These are phyloP conservation scores for Cryoendolithus antarcticus DNA, from an alignment of 2,329 filamentous ascomycete genomes.

Conservation along the genomic window DNA sequence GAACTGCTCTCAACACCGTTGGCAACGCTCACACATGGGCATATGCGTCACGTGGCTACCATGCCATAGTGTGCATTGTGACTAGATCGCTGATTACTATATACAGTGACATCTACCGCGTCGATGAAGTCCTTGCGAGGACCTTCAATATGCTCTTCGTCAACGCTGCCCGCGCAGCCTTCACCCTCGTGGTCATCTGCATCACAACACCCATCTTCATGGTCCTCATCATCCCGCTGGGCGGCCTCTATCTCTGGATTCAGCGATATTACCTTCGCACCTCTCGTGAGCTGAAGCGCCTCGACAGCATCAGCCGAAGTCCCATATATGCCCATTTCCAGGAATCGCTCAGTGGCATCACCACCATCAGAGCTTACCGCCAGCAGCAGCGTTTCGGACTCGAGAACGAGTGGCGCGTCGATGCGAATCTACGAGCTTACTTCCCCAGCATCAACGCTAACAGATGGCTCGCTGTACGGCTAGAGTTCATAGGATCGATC, in stretches of 20 bases:
- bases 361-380: constrained; percentile 87
- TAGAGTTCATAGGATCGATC: constrained; percentile 89
- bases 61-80: too few species aligned
- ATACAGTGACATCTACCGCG: constrained; percentile 58
- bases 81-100: too few species aligned
- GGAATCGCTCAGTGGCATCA: constrained; percentile 85
- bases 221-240: constrained; percentile 67
- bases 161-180: constrained; percentile 44
- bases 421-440: constrained; percentile 86
- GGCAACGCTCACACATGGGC: too few species aligned
- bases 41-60: too few species aligned
- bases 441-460: constrained; percentile 87
- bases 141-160: constrained; percentile 83
- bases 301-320: constrained; percentile 89
- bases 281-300: constrained; percentile 86
- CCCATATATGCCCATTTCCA: constrained; percentile 98
- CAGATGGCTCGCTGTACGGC: constrained; percentile 83
- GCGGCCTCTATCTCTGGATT: constrained; percentile 75
- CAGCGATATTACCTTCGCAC: constrained; percentile 95
- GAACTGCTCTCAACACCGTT: too few species aligned
- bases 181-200: constrained; percentile 79
- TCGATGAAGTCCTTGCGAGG: constrained; percentile 87
- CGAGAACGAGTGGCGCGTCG: constrained; percentile 96
- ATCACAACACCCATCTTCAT: constrained; percentile 69
- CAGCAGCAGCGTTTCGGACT: constrained; percentile 77